Evolutionary conservation across 768 basidiomycete genomes (phyloP).

Genomic region (Agrocybe chaxingu): DNA sequence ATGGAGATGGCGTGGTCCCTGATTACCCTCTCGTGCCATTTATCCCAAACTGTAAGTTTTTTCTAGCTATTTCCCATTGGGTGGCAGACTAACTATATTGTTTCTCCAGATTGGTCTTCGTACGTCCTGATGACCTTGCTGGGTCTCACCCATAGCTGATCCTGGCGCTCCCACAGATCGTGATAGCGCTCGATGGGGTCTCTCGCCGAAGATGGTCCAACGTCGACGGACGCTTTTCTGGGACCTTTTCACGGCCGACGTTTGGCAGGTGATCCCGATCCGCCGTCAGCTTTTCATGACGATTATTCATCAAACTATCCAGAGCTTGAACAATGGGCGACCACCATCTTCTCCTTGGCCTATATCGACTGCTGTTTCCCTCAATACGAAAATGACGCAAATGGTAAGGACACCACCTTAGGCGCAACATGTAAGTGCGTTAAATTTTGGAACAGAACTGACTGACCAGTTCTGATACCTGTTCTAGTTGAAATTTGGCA

Average conservation of each 20-base stretch:
- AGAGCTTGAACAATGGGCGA: conserved; percentile 70
- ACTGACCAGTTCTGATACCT: not conserved
- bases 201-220: conserved; percentile 61
- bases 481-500: conserved; percentile 55
- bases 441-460: not conserved
- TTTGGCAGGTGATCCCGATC: conserved; percentile 52
- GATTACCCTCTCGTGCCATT: conserved; percentile 60
- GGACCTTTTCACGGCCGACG: conserved; percentile 73
- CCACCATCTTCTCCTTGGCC: conserved; percentile 66
- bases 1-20: conserved; percentile 74
- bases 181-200: conserved; percentile 61
- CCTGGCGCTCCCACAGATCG: conserved; percentile 42
- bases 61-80: not conserved
- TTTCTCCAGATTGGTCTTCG: conserved; percentile 58
- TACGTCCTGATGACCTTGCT: conserved; percentile 32
- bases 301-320: not conserved
- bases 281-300: not conserved
- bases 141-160: not conserved
- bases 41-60: conserved; percentile 58
- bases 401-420: conserved; percentile 25
- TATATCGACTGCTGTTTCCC: conserved; percentile 71
- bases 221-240: conserved; percentile 70
- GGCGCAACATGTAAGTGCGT: conserved; percentile 28
- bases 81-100: not conserved
- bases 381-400: conserved; percentile 17